Evolutionary conservation across 306 rosid species (phyloP), one percentile per base, ranked within the genome.

Genomic region (Lathyrus aphaca): DNA sequence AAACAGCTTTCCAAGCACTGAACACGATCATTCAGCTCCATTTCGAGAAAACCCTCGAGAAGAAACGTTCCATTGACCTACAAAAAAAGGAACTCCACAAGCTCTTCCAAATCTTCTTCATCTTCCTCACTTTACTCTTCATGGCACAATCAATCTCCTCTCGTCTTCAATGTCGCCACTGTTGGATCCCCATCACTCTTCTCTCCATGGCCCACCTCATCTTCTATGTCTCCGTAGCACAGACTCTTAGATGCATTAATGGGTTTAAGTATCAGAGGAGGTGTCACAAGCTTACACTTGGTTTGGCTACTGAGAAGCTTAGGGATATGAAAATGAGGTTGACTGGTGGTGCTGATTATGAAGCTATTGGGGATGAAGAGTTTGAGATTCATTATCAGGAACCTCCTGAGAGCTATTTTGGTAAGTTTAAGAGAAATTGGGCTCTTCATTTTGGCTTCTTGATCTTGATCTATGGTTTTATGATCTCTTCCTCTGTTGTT

Each of bases 391-490:
- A 84, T 25, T 90, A 90, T 63, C 98, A 93, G 77, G 97, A 93
- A 59, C 98, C 97, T 1, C 97, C 96, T 0, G 97, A 93, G 72
- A 77, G 80, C 50, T 93, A 93, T 57, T 88, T 93, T 37, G 96
- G 83, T 10, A 93, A 93, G 91, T 93, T 93, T 16, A 93, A 88
- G 90, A 85, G 97, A 72, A 93, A 86, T 45, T 93, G 98, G 98
- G 98, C 96, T n/a, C 75, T 90, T 40, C 90, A 93, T 80, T 93
- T 93, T 74, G 94, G 82, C 0, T 93, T 93, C 71, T 87, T 93
- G 88, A 84, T 90, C 65, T 59, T 88, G 35, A 84, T 87, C 75
- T 93, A 85, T 59, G 78, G 62, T 1, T 85, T 93, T 10, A 90
- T 90, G 97, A 81, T 93, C 3, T 84, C 97, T 39, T 84, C 98